Percentiles rank a stretch among this genome's conserved stretches.
These are phyloP conservation scores for Hirsutella minnesotensis DNA, from an alignment of 2,329 filamentous ascomycete genomes.

Conservation along the genomic window DNA sequence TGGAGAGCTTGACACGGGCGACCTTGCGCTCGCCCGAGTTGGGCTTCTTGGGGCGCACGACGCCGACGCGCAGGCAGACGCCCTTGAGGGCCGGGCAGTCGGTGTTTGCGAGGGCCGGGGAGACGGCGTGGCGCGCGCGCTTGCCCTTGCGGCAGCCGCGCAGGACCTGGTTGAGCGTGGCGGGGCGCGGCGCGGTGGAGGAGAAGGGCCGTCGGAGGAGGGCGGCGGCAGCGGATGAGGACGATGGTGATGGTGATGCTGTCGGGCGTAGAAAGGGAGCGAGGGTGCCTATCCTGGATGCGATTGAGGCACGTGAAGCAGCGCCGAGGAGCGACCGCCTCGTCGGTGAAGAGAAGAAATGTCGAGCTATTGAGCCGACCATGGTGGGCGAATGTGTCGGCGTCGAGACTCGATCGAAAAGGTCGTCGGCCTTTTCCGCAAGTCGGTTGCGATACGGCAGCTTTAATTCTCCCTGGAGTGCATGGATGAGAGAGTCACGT, in stretches of 20 bases:
- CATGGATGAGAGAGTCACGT: too few relatives aligned
- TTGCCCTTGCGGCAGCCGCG: conserved; percentile 69
- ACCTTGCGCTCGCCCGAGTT: conserved; percentile 97
- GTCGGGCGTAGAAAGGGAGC: not conserved
- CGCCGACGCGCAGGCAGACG: conserved; percentile 88
- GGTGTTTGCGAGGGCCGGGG: conserved; percentile 63
- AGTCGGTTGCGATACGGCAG: not conserved
- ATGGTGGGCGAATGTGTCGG: conserved; percentile 13
- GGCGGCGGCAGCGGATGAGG: conserved; percentile 13
- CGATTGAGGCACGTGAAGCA: conserved; percentile 8
- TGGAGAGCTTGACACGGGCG: conserved; percentile 79
- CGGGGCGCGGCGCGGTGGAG: conserved; percentile 41
- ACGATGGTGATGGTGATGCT: conserved; percentile 7
- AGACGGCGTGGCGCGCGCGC: conserved; percentile 73
- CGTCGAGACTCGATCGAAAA: not conserved
- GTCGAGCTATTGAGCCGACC: conserved; percentile 22
- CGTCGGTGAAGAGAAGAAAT: conserved; percentile 20
- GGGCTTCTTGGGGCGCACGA: conserved; percentile 94
- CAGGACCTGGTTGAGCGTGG: conserved; percentile 64
- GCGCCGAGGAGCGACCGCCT: conserved; percentile 14
- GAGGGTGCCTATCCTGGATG: not conserved
- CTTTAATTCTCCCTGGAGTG: too few relatives aligned
- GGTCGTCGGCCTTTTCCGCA: not conserved
- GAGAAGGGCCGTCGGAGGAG: conserved; percentile 30
- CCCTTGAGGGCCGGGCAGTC: conserved; percentile 79